phyloP scores from a whole-genome alignment of 305 asterid species.

The Coffea humblotiana region DNA sequence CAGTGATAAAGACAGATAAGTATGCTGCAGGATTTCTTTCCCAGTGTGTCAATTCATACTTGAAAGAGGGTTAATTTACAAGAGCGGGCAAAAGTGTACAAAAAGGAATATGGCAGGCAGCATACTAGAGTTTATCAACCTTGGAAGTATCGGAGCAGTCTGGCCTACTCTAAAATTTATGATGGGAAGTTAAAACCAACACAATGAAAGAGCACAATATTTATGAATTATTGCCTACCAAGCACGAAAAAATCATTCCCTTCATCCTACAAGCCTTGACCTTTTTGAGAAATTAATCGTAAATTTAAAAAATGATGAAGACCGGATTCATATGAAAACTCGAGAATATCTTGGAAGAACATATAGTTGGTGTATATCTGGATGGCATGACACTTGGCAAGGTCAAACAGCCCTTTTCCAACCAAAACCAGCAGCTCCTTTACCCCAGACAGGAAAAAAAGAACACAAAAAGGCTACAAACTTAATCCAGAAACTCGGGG shows the following conservation, averaged over 20 bases:
- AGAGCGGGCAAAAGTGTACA: constrained; percentile 4
- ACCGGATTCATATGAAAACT: not conserved
- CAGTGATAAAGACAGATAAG: not conserved
- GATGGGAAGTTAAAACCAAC: not conserved
- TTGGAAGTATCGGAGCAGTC: not conserved
- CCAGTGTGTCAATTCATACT: not conserved
- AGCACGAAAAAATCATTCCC: not conserved
- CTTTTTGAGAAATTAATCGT: not conserved
- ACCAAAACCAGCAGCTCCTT: not conserved
- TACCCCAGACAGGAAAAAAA: no score
- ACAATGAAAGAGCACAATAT: not conserved
- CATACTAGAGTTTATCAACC: not conserved
- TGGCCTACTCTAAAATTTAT: not conserved
- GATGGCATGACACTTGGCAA: not conserved
- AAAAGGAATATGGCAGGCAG: not conserved
- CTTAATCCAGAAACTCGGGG: not conserved
- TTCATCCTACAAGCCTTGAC: not conserved
- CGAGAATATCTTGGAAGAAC: not conserved
- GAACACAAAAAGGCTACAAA: not conserved
- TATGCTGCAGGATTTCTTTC: not conserved
- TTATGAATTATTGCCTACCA: not conserved
- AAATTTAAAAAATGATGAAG: not conserved
- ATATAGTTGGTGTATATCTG: not conserved
- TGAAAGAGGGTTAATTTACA: not conserved
- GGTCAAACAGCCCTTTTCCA: not conserved